phyloP scores from a whole-genome alignment of 192 early-diverging fungal species.

The Coemansia sp. region DNA sequence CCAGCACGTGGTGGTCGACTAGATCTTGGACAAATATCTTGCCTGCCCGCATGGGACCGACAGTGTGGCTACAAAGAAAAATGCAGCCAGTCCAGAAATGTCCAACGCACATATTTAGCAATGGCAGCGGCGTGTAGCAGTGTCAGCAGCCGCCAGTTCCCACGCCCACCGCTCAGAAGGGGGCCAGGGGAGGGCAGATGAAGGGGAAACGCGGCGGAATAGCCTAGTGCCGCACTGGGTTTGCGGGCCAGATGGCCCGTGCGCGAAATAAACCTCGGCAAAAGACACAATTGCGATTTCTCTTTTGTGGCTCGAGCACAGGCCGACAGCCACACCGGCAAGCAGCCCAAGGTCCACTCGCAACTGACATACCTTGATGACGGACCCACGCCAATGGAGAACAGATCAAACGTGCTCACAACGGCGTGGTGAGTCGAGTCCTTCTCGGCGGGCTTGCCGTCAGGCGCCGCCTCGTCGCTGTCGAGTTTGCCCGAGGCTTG shows the following conservation, averaged over 20 bases:
- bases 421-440: slow-evolving; percentile 70
- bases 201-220: background rate
- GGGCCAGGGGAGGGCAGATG: background rate
- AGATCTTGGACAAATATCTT: slow-evolving; percentile 90
- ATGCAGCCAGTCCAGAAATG: background rate
- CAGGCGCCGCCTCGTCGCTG: slow-evolving; percentile 4
- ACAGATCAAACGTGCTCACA: slow-evolving; percentile 90
- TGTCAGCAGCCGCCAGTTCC: background rate
- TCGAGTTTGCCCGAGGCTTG: slow-evolving; percentile 15
- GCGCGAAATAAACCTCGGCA: slow-evolving; percentile 12
- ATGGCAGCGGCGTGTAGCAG: background rate
- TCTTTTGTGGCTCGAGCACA: background rate
- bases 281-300: background rate
- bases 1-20: slow-evolving; percentile 60
- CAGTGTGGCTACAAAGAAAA: slow-evolving; percentile 60
- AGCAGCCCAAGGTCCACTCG: slow-evolving; percentile 20
- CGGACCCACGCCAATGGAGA: slow-evolving; percentile 93
- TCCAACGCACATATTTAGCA: background rate
- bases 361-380: slow-evolving; percentile 59
- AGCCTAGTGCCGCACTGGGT: background rate
- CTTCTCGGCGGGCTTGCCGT: slow-evolving; percentile 18
- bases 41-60: slow-evolving; percentile 97
- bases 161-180: background rate
- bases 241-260: slow-evolving; percentile 19
- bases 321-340: slow-evolving; percentile 1